Percentiles rank a stretch among this genome's conserved stretches.
Evolutionary conservation across 108 stramenopile species (phyloP).

Genomic region (Schizochytrium sp.): DNA sequence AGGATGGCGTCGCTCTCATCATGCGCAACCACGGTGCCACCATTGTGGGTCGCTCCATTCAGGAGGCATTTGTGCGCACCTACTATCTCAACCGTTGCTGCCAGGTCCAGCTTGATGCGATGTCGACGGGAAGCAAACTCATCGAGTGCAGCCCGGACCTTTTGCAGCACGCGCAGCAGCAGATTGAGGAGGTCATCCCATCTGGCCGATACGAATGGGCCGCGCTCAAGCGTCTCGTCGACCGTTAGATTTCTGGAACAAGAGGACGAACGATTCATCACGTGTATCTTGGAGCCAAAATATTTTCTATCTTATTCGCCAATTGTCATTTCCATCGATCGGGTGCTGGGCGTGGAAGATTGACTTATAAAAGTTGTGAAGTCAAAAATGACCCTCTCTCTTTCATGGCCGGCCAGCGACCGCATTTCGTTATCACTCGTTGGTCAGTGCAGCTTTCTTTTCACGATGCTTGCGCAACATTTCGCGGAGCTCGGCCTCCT

Average conservation of each 20-base stretch:
- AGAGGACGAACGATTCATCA: too few species aligned
- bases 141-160: neutral
- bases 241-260: neutral
- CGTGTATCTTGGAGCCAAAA: too few species aligned
- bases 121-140: neutral
- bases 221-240: slow-evolving; percentile 4
- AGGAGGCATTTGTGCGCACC: slow-evolving; percentile 12
- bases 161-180: slow-evolving; percentile 1
- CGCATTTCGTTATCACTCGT: too few species aligned
- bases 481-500: neutral
- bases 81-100: slow-evolving; percentile 8
- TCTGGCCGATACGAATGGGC: neutral
- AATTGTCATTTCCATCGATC: too few species aligned
- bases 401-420: too few species aligned
- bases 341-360: too few species aligned
- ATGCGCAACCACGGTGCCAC: slow-evolving; percentile 15
- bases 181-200: neutral
- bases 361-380: too few species aligned
- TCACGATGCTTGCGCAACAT: neutral
- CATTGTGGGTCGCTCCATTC: slow-evolving; percentile 1
- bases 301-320: too few species aligned
- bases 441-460: neutral
- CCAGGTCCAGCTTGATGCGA: neutral
- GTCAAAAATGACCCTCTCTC: too few species aligned
- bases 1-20: slow-evolving; percentile 6